Evolutionary conservation across 2,329 filamentous ascomycete species (phyloP), one percentile per base, ranked within the genome.

Genomic region (Curvularia spicifera): DNA sequence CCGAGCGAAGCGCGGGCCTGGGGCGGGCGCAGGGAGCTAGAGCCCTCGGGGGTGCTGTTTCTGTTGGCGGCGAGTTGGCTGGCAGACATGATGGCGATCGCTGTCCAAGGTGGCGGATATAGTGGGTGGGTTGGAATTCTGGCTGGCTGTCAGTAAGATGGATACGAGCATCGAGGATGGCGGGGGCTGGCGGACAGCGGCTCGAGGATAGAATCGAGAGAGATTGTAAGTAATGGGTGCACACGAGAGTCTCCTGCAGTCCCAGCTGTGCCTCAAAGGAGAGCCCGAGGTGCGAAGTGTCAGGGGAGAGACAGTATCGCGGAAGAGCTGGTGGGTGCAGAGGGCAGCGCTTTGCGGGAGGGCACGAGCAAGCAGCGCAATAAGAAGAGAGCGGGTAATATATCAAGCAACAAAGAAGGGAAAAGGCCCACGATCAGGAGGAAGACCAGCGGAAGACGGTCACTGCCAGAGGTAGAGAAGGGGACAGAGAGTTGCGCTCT

Each of bases 21-120:
- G 48, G 93, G 91, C 47, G 93, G 91, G 61, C 94, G 90, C 72
- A 97, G 88, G 52, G 91, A 87, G 72, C 88, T 92, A 70, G 89
- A 90, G 53, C 90, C 91, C 82, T 98, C 95, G 54, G 95, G 95
- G 45, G 94, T 98, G 84, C 93, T 98, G 81, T 98, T 98, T 72
- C 95, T 90, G 81, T 98, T 98, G 56, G 80, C 79, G 63, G 81
- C 78, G 56, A 81, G 79, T 68, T 83, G 80, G 69, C 72, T 78
- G 60, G 76, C 74, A 62, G 80, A 81, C 80, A 82, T 82, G 68
- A 57, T 73, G 73, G 57, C 50, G 51, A 59, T 22, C 20, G 45
- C 33, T n/a, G 26, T 39, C 22, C 28, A 39, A 9, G 9, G 51
- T 33, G 45, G 26, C 29, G 37, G 5, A 20, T 28, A 37, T 28